Conservation (phyloP, 192 early-diverging fungal species). For the Entomortierella chlamydospora region DNA sequence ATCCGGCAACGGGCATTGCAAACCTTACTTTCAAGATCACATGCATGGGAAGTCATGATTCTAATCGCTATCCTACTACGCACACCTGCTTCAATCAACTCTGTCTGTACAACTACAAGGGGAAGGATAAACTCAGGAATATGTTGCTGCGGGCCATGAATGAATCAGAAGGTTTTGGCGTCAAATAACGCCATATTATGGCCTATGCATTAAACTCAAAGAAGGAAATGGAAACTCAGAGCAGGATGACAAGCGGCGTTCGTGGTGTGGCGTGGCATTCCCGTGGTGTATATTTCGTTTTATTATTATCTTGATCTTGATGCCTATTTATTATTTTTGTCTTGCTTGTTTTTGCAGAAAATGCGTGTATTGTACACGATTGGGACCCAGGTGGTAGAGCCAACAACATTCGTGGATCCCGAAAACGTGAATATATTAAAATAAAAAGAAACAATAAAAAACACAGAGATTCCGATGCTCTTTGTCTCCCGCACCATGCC, state of each 20-base stretch:
- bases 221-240: neutral
- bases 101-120: slow-evolving; percentile 81
- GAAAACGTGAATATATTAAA: neutral
- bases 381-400: neutral
- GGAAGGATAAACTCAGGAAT: slow-evolving; percentile 71
- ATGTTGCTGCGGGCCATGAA: slow-evolving; percentile 79
- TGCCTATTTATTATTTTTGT: neutral
- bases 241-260: too few relatives aligned
- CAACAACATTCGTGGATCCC: neutral
- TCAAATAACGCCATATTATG: slow-evolving; percentile 45
- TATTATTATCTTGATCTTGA: neutral
- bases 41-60: slow-evolving; percentile 70
- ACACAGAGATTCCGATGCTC: too few relatives aligned
- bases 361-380: too few relatives aligned
- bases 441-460: neutral
- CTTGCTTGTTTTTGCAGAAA: neutral
- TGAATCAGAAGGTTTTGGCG: slow-evolving; percentile 84
- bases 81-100: slow-evolving; percentile 97
- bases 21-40: slow-evolving; percentile 78
- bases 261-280: neutral
- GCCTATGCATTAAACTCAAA: neutral
- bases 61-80: slow-evolving; percentile 82
- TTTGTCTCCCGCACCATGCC: too few relatives aligned
- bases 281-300: neutral
- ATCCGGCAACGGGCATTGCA: slow-evolving; percentile 82